Conservation (phyloP, 2,329 filamentous ascomycete genomes). For the Ceratocystis destructans region DNA sequence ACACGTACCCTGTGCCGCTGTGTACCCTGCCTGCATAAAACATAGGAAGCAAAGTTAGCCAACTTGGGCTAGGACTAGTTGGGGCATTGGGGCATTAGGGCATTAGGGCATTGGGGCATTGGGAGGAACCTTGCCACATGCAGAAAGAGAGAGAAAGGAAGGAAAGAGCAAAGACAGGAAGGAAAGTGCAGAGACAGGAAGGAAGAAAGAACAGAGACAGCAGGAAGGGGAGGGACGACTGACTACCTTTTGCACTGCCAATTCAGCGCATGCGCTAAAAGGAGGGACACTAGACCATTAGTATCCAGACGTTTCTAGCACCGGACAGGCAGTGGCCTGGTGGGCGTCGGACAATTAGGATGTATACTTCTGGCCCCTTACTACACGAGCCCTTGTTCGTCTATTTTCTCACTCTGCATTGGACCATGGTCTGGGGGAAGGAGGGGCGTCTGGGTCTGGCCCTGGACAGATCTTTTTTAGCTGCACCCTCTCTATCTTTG, state of each 20-base stretch:
- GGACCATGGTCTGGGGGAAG: neutral
- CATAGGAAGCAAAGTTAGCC: neutral
- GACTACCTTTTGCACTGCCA: neutral
- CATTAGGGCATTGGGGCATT: too few species aligned
- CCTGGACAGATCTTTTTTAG: constrained; percentile 1
- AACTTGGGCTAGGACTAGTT: too few species aligned
- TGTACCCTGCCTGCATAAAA: neutral
- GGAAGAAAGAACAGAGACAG: neutral
- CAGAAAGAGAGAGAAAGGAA: neutral
- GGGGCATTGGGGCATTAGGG: too few species aligned
- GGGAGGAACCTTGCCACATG: neutral
- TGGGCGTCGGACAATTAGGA: too few species aligned
- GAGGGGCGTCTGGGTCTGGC: neutral
- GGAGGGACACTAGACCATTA: neutral
- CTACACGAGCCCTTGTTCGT: neutral
- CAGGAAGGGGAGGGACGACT: neutral
- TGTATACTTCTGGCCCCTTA: neutral
- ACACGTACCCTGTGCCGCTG: neutral
- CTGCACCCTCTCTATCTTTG: constrained; percentile 3
- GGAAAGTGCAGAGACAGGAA: neutral
- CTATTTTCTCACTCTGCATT: constrained; percentile 2
- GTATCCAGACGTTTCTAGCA: neutral
- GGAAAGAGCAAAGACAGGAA: neutral
- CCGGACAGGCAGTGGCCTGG: neutral
- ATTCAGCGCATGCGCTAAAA: neutral